phyloP scores from a whole-genome alignment of 768 basidiomycete genomes.

The Hemileccinum impolitum region DNA sequence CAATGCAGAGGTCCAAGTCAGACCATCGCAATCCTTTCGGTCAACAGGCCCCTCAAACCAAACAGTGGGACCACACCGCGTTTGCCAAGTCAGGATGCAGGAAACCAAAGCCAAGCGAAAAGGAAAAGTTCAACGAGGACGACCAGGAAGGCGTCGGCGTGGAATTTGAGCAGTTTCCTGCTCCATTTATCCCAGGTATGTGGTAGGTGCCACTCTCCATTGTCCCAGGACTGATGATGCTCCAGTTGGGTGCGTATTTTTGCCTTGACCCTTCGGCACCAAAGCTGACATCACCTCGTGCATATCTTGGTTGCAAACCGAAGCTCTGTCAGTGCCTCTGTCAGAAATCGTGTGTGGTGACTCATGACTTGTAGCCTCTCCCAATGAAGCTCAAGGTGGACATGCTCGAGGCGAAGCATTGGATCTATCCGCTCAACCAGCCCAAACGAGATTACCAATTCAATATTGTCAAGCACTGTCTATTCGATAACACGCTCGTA shows the following conservation, averaged over 20 bases:
- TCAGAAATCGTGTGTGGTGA: neutral
- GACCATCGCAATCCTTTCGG: constrained; percentile 42
- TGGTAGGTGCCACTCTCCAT: constrained; percentile 10
- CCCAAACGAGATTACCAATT: constrained; percentile 91
- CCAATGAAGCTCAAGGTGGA: constrained; percentile 79
- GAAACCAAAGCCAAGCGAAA: constrained; percentile 53
- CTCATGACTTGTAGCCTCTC: constrained; percentile 45
- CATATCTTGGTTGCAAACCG: constrained; percentile 1
- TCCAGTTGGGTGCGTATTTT: constrained; percentile 51
- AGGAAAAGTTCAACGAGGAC: constrained; percentile 50
- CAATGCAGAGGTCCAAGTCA: constrained; percentile 43
- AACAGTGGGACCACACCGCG: constrained; percentile 88
- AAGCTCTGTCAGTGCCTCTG: constrained; percentile 29
- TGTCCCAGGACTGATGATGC: constrained; percentile 9
- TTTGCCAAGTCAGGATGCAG: constrained; percentile 80
- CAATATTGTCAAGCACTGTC: constrained; percentile 81
- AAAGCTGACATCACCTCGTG: constrained; percentile 5
- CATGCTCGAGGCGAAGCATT: constrained; percentile 74
- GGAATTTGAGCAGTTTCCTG: constrained; percentile 83
- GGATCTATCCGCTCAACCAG: constrained; percentile 89
- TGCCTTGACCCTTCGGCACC: neutral
- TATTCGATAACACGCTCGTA: constrained; percentile 93
- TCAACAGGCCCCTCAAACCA: constrained; percentile 60
- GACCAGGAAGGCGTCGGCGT: constrained; percentile 57
- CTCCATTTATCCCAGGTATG: constrained; percentile 69